Evolutionary conservation across 2,329 filamentous ascomycete species (phyloP).

Genomic region (Fusarium drepaniforme): DNA sequence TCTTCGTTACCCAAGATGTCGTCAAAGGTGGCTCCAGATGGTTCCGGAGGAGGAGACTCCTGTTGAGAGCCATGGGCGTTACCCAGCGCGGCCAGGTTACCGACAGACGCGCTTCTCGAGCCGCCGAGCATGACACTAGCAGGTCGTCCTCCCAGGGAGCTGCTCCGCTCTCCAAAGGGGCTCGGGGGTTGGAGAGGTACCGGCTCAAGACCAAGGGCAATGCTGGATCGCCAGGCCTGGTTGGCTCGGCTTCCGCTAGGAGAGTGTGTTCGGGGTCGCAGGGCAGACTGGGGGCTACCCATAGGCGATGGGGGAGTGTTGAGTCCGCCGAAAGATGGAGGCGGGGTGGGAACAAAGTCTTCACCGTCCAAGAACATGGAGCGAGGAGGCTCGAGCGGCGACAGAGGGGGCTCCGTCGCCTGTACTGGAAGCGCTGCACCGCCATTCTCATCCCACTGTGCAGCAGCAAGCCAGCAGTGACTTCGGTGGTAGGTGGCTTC

Average conservation of each 20-base stretch:
- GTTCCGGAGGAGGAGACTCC: conserved; percentile 39
- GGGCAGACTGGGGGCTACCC: conserved; percentile 47
- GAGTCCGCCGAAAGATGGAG: conserved; percentile 38
- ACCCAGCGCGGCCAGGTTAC: conserved; percentile 50
- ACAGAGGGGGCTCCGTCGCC: conserved; percentile 51
- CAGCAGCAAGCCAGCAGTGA: conserved; percentile 67
- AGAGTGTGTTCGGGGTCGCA: conserved; percentile 55
- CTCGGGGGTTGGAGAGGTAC: conserved; percentile 53
- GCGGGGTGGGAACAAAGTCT: conserved; percentile 39
- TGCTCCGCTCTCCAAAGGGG: conserved; percentile 50
- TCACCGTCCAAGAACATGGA: conserved; percentile 50
- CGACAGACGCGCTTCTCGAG: conserved; percentile 50
- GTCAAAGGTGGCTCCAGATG: conserved; percentile 59
- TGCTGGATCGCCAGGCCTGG: conserved; percentile 56
- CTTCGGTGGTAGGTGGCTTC: conserved; percentile 71
- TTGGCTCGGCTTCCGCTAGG: conserved; percentile 50
- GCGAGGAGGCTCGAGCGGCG: conserved; percentile 53
- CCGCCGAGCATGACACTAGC: conserved; percentile 49
- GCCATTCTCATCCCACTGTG: conserved; percentile 59
- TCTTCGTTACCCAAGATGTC: conserved; percentile 57
- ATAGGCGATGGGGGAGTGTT: conserved; percentile 44
- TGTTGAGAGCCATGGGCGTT: conserved; percentile 21
- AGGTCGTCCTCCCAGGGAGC: conserved; percentile 50
- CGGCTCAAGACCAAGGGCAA: conserved; percentile 58
- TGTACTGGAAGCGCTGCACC: conserved; percentile 39